Evolutionary conservation across 2,329 filamentous ascomycete genomes (phyloP).

Genomic region (Ophiosphaerella herpotricha): DNA sequence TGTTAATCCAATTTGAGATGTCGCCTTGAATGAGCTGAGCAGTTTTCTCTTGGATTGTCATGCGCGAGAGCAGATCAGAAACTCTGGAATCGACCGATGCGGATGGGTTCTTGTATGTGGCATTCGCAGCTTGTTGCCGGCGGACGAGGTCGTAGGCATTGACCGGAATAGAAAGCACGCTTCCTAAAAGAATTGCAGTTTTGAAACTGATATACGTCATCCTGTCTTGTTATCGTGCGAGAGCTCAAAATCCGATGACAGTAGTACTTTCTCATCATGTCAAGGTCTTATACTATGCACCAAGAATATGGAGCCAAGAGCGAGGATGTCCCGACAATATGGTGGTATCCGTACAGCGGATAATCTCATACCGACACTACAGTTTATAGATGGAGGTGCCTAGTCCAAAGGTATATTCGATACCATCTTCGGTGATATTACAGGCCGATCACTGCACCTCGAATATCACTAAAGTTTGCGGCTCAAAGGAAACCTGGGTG

Average conservation of each 20-base stretch:
- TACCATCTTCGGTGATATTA: constrained; percentile 1
- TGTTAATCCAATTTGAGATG: constrained; percentile 73
- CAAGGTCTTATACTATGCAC: constrained; percentile 15
- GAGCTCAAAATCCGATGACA: background rate
- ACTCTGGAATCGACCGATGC: constrained; percentile 68
- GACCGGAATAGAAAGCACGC: constrained; percentile 14
- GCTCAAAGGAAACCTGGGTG: constrained; percentile 1
- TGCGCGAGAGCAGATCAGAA: constrained; percentile 68
- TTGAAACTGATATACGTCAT: constrained; percentile 17
- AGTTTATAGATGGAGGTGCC: constrained; percentile 16
- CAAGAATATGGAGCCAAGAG: constrained; percentile 1
- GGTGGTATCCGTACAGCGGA: constrained; percentile 8
- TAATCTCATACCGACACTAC: constrained; percentile 18
- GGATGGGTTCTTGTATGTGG: constrained; percentile 65
- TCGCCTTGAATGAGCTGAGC: constrained; percentile 68
- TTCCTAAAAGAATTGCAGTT: constrained; percentile 22
- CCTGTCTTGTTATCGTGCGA: constrained; percentile 3
- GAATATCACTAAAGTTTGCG: background rate
- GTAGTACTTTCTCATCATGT: background rate
- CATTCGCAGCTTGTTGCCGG: constrained; percentile 33
- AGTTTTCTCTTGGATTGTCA: constrained; percentile 76
- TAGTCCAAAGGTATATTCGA: constrained; percentile 7
- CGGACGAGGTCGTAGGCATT: constrained; percentile 33
- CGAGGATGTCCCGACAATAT: background rate
- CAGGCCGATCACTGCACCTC: background rate